Conservation (phyloP, 2,329 filamentous ascomycete genomes). For the Cucurbitaria berberidis region DNA sequence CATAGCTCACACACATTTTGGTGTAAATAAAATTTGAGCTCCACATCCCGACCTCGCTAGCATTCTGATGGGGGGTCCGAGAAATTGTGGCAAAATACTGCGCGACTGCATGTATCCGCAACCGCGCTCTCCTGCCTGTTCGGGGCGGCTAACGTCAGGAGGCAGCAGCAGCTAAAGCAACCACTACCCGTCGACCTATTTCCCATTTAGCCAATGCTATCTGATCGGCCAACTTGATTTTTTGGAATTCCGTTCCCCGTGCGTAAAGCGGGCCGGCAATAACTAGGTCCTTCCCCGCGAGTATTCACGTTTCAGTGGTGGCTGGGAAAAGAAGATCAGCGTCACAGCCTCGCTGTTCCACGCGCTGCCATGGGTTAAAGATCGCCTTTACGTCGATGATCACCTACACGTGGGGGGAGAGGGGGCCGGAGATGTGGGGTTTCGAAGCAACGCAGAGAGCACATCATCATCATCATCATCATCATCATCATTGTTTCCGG, state of each 20-base stretch:
- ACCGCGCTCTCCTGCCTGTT: background rate
- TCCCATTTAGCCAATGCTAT: background rate
- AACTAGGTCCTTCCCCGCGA: no score
- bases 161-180: slow-evolving; percentile 3
- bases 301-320: background rate
- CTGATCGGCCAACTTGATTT: slow-evolving; percentile 1
- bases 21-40: no score
- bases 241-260: slow-evolving; percentile 1
- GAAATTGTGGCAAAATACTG: background rate
- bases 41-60: no score
- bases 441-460: background rate
- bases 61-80: no score
- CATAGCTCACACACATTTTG: no score
- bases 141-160: background rate
- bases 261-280: slow-evolving; percentile 3
- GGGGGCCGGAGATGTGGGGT: background rate
- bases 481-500: no score
- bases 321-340: slow-evolving; percentile 1
- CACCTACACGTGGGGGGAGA: background rate
- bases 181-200: background rate
- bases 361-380: background rate
- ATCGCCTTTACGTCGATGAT: background rate
- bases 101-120: background rate
- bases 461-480: no score
- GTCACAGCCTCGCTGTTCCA: slow-evolving; percentile 3